phyloP scores from a whole-genome alignment of 2,329 filamentous ascomycete genomes.

The Ophiostoma sp. region DNA sequence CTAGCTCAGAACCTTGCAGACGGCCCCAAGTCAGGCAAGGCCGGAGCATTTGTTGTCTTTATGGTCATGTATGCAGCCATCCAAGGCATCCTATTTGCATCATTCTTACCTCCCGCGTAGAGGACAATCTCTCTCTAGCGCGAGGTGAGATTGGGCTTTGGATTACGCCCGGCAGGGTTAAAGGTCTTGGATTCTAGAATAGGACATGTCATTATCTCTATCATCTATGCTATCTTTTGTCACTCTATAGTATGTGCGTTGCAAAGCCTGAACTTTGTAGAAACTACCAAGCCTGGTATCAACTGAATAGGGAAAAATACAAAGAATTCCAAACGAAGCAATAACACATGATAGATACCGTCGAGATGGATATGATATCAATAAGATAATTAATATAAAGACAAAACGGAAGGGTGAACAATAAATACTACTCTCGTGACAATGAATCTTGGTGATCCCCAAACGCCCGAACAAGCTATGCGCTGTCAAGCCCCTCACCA shows the following conservation, averaged over 20 bases:
- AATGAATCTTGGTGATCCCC: neutral
- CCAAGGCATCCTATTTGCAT: constrained; percentile 79
- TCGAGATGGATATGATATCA: no score
- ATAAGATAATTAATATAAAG: no score
- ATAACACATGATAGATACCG: no score
- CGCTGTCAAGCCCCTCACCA: neutral
- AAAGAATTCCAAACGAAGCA: no score
- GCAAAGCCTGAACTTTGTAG: no score
- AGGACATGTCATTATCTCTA: neutral
- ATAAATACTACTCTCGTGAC: no score
- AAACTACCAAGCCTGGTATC: no score
- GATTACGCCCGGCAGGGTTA: neutral
- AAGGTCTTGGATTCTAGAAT: neutral
- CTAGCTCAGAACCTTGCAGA: constrained; percentile 47
- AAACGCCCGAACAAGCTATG: neutral
- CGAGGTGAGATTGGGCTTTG: constrained; percentile 5
- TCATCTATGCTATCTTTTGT: neutral
- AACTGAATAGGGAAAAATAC: no score
- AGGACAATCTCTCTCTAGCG: neutral
- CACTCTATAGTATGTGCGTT: neutral
- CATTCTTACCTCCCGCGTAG: constrained; percentile 83
- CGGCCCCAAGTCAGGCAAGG: constrained; percentile 19
- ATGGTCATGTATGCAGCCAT: constrained; percentile 78
- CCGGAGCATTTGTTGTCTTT: constrained; percentile 49
- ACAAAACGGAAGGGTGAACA: no score